These are phyloP conservation scores for Cydonia oblonga DNA, from an alignment of 331 rosid species.

Conservation along the genomic window DNA sequence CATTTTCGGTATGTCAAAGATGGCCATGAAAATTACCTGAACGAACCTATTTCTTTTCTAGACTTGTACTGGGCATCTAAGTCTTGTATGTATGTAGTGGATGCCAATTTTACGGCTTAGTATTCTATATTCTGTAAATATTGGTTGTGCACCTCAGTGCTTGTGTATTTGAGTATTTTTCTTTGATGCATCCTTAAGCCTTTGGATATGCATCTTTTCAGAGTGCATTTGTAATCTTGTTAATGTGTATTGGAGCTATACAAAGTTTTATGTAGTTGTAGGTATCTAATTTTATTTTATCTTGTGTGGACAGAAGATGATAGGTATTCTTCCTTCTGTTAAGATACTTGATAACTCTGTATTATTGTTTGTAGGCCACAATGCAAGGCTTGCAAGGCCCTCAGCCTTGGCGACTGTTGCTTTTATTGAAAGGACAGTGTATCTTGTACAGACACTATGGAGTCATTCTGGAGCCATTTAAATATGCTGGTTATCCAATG, in stretches of 20 bases:
- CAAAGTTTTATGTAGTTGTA: background rate
- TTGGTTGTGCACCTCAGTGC: background rate
- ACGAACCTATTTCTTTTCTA: background rate
- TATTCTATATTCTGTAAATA: background rate
- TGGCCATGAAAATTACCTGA: background rate
- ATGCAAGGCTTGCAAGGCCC: constrained; percentile 99
- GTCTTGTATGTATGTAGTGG: background rate
- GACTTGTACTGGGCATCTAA: background rate
- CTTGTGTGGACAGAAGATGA: background rate
- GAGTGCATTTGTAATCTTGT: background rate
- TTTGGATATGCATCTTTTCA: background rate
- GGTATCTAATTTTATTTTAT: background rate
- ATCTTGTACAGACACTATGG: constrained; percentile 94
- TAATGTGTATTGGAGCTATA: background rate
- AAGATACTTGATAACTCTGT: background rate
- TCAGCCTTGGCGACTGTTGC: constrained; percentile 94
- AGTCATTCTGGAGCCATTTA: constrained; percentile 79
- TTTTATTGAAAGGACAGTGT: constrained; percentile 90
- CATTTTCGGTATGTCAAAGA: background rate
- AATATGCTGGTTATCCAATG: constrained; percentile 99
- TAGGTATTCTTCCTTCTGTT: background rate
- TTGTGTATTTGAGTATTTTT: background rate
- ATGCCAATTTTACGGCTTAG: background rate
- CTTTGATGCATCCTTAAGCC: background rate
- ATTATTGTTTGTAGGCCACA: constrained; percentile 60